Evolutionary conservation across 768 basidiomycete species (phyloP), one percentile per base, ranked within the genome.

Genomic region (Lentinula lateritia): DNA sequence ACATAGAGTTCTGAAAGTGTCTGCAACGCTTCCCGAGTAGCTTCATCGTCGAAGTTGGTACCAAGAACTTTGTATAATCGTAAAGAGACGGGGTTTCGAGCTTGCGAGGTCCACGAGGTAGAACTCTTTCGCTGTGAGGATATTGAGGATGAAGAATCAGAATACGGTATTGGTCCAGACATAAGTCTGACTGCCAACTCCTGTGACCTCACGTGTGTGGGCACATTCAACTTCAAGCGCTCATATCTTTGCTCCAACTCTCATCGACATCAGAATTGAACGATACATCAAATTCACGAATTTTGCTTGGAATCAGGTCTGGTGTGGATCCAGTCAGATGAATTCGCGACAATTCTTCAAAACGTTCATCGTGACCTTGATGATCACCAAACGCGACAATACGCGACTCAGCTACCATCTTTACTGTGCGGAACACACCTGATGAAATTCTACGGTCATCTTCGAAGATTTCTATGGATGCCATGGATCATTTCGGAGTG

Each of bases 31-130:
- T 96, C 90, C 32, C 80, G 79, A 0, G 92, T 93, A 6, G 87
- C 83, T 41, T 84, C 78, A 66, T 93, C 92, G 32, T 90, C 85
- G 62, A 89, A 93, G 53, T 82, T 89, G 1, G 89, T 89, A 39
- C 90, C 87, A 18, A 96, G 78, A 63, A 95, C 88, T 74, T 97
- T 97, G 74, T 93, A 95, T n/a, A 96, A 76, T 10, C 95, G 82
- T 0, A 90, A 74, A n/a, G 93, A 86, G 43, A 95, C 81, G 2
- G 95, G 93, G 67, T 90, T 91, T 62, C 85, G 81, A 8, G 69
- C 52, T 60, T 75, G 76, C 7, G 70, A 50, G n/a, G 65, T 54
- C 54, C 65, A 66, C 46, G 65, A 61, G 18, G 42, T 23, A 9
- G 55, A 56, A 12, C 12, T 20, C 28, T 43, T 56, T 43, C 55